Conservation (phyloP, 306 rosid species). For the Casuarina glauca region DNA sequence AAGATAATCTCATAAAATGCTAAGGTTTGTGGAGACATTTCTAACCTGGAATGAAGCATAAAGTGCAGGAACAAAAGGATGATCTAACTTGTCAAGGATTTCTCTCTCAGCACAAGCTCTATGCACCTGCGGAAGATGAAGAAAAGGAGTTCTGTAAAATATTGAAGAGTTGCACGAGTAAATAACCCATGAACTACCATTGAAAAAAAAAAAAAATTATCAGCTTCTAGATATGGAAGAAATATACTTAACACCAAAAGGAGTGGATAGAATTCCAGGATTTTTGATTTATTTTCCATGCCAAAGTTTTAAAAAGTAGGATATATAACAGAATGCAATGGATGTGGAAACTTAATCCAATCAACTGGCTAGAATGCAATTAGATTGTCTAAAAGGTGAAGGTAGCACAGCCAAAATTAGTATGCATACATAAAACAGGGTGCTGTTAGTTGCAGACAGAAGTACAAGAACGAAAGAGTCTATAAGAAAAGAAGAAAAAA, state of each 20-base stretch:
- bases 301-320: no score
- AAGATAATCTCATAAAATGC: not conserved
- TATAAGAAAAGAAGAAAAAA: not conserved
- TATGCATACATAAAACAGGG: not conserved
- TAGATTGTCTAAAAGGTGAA: not conserved
- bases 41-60: conserved; percentile 98
- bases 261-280: no score
- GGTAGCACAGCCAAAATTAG: not conserved
- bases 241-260: not conserved
- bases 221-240: not conserved
- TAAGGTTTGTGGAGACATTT: conserved; percentile 9
- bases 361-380: not conserved
- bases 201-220: not conserved
- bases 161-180: conserved; percentile 16
- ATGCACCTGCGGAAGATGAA: conserved; percentile 67
- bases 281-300: no score
- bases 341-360: not conserved
- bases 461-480: not conserved
- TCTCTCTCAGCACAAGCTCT: conserved; percentile 98
- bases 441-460: not conserved
- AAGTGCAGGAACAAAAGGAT: conserved; percentile 92
- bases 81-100: conserved; percentile 95
- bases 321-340: no score
- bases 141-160: conserved; percentile 7
- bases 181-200: conserved; percentile 5